Conservation (phyloP, 768 basidiomycete species). For the Kondoa malvinella region DNA sequence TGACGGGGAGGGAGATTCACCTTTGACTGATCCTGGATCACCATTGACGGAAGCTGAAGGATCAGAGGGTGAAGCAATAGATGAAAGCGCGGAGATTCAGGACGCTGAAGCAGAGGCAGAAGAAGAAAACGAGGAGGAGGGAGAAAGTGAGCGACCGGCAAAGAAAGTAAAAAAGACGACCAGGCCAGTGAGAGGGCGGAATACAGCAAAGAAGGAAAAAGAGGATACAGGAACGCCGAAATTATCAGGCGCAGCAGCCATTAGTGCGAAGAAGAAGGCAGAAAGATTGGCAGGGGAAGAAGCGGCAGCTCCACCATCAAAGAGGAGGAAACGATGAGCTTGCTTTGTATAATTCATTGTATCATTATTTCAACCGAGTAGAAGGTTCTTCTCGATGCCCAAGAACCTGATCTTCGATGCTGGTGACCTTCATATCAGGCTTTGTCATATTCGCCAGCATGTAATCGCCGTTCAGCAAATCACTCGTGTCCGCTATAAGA, state of each 20-base stretch:
- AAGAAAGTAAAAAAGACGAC: not conserved
- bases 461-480: not conserved
- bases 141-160: not conserved
- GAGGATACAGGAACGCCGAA: not conserved
- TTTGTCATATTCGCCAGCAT: not conserved
- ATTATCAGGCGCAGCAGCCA: not conserved
- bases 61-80: too few relatives aligned
- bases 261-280: not conserved
- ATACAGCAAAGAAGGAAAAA: not conserved
- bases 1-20: not conserved
- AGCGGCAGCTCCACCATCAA: not conserved
- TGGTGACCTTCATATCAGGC: not conserved
- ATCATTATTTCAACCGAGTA: not conserved
- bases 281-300: not conserved
- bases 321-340: not conserved
- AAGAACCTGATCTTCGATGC: not conserved
- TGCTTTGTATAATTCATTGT: not conserved
- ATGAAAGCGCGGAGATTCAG: too few relatives aligned
- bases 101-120: not conserved
- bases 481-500: not conserved
- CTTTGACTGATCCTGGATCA: not conserved
- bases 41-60: slow-evolving; percentile 3
- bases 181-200: too few relatives aligned
- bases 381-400: not conserved
- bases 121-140: not conserved